phyloP scores from a whole-genome alignment of 129 eudicot genomes.

The Glebionis coronaria region DNA sequence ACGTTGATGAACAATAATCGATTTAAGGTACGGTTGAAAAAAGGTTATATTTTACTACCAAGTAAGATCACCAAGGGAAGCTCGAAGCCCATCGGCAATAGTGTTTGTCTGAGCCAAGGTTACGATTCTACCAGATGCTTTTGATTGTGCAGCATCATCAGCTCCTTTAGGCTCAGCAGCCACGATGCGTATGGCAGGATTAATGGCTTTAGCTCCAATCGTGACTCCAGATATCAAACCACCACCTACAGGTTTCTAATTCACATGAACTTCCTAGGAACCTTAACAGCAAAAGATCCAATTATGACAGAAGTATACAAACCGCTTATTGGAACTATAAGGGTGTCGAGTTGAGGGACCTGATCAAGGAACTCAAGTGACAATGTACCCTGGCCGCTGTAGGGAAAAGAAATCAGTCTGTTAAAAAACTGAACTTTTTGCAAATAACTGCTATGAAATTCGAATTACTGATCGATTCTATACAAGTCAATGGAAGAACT shows the following conservation, averaged over 20 bases:
- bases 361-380: slow-evolving; percentile 84
- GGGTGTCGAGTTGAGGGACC: slow-evolving; percentile 77
- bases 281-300: not conserved
- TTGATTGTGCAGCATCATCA: slow-evolving; percentile 90
- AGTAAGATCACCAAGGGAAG: slow-evolving; percentile 87
- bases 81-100: slow-evolving; percentile 95
- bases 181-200: slow-evolving; percentile 68
- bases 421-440: too few relatives aligned
- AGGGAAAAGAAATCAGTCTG: too few relatives aligned
- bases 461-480: too few relatives aligned
- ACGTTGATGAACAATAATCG: not conserved
- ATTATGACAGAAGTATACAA: slow-evolving; percentile 13
- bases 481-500: too few relatives aligned
- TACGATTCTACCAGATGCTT: slow-evolving; percentile 64
- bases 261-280: too few relatives aligned
- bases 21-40: not conserved
- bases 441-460: too few relatives aligned
- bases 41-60: slow-evolving; percentile 50
- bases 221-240: slow-evolving; percentile 91
- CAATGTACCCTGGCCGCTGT: slow-evolving; percentile 96
- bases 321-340: slow-evolving; percentile 95
- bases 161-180: slow-evolving; percentile 99
- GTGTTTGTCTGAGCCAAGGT: slow-evolving; percentile 71
- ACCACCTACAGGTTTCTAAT: slow-evolving; percentile 58
- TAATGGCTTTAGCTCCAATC: slow-evolving; percentile 88